Evolutionary conservation across 1,139 yeast genomes (phyloP).

Genomic region (Magnusiomyces suaveolens): DNA sequence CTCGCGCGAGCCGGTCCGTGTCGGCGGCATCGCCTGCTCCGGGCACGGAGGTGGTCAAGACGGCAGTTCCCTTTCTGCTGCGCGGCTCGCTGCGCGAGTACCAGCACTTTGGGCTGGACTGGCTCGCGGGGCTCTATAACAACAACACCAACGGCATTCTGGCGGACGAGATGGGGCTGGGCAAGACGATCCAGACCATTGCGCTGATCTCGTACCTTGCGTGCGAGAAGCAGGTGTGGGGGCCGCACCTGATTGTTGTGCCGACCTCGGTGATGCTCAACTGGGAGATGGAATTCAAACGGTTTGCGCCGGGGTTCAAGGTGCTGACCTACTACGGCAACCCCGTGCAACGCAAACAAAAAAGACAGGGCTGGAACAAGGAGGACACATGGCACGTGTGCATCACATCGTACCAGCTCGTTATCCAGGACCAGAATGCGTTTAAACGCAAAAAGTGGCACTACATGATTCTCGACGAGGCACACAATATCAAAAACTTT

Average conservation of each 20-base stretch:
- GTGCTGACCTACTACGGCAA: constrained; percentile 93
- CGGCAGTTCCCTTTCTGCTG: constrained; percentile 38
- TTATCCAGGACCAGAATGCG: constrained; percentile 91
- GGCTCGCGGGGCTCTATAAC: constrained; percentile 91
- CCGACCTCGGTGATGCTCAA: constrained; percentile 98
- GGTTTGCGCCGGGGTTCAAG: constrained; percentile 97
- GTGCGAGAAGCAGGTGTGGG: constrained; percentile 91
- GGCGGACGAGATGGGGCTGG: constrained; percentile 99
- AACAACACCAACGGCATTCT: constrained; percentile 91
- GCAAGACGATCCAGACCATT: constrained; percentile 94
- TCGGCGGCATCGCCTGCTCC: constrained; percentile 3
- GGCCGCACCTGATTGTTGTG: constrained; percentile 92
- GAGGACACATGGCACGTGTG: constrained; percentile 95
- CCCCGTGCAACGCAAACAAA: constrained; percentile 94
- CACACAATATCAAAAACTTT: constrained; percentile 94
- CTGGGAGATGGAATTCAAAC: constrained; percentile 99
- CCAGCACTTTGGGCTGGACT: constrained; percentile 92
- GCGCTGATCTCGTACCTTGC: constrained; percentile 80
- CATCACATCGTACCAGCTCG: constrained; percentile 91
- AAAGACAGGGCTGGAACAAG: constrained; percentile 95
- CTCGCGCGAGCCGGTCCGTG: not conserved
- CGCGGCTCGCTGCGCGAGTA: constrained; percentile 82
- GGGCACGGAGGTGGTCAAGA: constrained; percentile 11
- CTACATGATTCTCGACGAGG: constrained; percentile 95
- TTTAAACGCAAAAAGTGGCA: constrained; percentile 90